These are phyloP conservation scores for Infundibulicybe gibba DNA, from an alignment of 768 basidiomycete species.

Conservation along the genomic window DNA sequence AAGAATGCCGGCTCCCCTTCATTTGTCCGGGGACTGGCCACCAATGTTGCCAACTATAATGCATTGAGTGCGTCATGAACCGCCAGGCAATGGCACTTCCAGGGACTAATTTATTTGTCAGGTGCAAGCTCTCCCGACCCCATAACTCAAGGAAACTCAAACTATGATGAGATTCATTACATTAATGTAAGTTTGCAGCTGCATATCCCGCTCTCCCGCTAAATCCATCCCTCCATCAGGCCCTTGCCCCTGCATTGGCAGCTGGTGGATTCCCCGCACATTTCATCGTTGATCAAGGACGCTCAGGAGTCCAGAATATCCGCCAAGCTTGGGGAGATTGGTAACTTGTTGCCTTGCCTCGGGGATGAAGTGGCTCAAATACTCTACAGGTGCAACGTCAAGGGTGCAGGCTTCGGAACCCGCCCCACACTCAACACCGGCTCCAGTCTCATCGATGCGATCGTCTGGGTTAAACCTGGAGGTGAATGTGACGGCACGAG, in stretches of 20 bases:
- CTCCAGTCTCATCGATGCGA: slow-evolving; percentile 50
- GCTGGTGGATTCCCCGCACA: slow-evolving; percentile 49
- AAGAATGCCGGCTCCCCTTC: slow-evolving; percentile 47
- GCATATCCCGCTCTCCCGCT: not conserved
- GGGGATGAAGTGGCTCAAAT: slow-evolving; percentile 6
- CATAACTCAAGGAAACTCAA: slow-evolving; percentile 54
- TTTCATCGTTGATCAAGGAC: slow-evolving; percentile 68
- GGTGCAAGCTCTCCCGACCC: slow-evolving; percentile 52
- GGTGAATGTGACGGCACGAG: slow-evolving; percentile 64
- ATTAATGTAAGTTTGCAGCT: slow-evolving; percentile 36
- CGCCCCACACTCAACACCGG: slow-evolving; percentile 56
- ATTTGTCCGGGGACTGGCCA: slow-evolving; percentile 61
- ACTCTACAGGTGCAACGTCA: slow-evolving; percentile 46
- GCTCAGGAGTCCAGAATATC: slow-evolving; percentile 60
- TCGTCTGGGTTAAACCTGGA: slow-evolving; percentile 69
- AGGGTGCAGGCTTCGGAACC: slow-evolving; percentile 58
- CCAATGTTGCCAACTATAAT: slow-evolving; percentile 50
- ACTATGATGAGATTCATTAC: slow-evolving; percentile 61
- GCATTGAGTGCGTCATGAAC: slow-evolving; percentile 24
- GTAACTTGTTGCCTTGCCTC: slow-evolving; percentile 10
- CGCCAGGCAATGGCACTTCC: slow-evolving; percentile 1
- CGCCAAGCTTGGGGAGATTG: slow-evolving; percentile 62
- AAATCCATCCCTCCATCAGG: slow-evolving; percentile 23
- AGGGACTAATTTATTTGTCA: slow-evolving; percentile 30
- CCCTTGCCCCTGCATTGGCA: slow-evolving; percentile 43